These are phyloP conservation scores for Arthroderma sp. DNA, from an alignment of 2,329 filamentous ascomycete genomes.

Conservation along the genomic window DNA sequence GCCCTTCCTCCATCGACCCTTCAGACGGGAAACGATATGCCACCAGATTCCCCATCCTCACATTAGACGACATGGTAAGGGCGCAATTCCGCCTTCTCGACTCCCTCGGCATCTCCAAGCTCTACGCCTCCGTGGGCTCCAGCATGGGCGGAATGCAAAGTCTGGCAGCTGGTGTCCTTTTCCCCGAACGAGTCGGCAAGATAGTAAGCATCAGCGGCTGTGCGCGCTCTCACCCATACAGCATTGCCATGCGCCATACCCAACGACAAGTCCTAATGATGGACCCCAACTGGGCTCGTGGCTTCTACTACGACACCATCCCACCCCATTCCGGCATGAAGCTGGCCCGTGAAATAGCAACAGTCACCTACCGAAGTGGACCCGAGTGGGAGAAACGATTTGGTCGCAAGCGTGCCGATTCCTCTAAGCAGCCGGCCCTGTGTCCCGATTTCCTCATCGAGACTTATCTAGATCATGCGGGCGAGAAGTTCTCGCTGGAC, in stretches of 20 bases:
- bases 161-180: slow-evolving; percentile 71
- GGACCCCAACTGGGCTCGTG: slow-evolving; percentile 92
- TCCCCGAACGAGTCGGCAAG: slow-evolving; percentile 65
- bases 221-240: slow-evolving; percentile 89
- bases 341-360: slow-evolving; percentile 90
- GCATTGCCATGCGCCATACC: slow-evolving; percentile 95
- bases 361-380: slow-evolving; percentile 89
- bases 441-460: slow-evolving; percentile 97
- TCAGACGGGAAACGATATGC: slow-evolving; percentile 80
- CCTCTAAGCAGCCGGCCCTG: slow-evolving; percentile 74
- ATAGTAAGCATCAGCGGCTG: slow-evolving; percentile 88
- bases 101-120: slow-evolving; percentile 56
- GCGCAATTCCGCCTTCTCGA: slow-evolving; percentile 88
- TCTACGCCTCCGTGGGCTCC: slow-evolving; percentile 86
- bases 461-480: slow-evolving; percentile 94
- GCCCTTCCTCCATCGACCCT: slow-evolving; percentile 76
- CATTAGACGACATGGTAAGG: slow-evolving; percentile 93
- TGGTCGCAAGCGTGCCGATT: slow-evolving; percentile 72
- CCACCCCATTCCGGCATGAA: slow-evolving; percentile 97
- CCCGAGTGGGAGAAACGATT: slow-evolving; percentile 97
- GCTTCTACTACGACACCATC: slow-evolving; percentile 79
- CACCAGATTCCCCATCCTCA: slow-evolving; percentile 88
- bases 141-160: slow-evolving; percentile 99
- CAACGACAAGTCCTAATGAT: slow-evolving; percentile 98
- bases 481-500: slow-evolving; percentile 94